phyloP scores from a whole-genome alignment of 768 basidiomycete species.

The Phanerodontia chrysosporium region DNA sequence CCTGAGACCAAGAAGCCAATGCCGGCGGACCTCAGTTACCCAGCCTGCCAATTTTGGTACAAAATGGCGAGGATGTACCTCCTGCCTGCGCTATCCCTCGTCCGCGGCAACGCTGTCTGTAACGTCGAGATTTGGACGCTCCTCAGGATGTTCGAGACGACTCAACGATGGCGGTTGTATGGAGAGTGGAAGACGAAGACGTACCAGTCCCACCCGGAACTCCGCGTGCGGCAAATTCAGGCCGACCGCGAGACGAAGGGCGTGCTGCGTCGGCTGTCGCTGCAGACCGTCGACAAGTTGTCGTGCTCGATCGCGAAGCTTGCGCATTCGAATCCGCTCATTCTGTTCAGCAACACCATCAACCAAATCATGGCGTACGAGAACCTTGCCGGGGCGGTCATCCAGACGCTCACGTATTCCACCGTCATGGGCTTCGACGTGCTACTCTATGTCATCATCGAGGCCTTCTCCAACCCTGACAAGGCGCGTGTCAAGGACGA shows the following conservation, averaged over 20 bases:
- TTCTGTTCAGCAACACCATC: conserved; percentile 85
- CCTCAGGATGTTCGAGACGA: conserved; percentile 72
- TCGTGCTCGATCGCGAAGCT: conserved; percentile 89
- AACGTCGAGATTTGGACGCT: conserved; percentile 93
- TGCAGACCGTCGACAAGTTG: conserved; percentile 78
- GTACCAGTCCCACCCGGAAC: conserved; percentile 74
- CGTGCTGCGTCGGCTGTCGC: conserved; percentile 81
- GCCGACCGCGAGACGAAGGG: conserved; percentile 86
- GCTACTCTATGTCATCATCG: conserved; percentile 80
- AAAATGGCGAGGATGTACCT: conserved; percentile 74
- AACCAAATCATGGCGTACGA: conserved; percentile 96
- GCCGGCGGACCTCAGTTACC: conserved; percentile 53
- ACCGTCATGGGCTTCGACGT: conserved; percentile 95
- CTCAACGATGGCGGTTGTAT: conserved; percentile 85
- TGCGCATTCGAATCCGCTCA: conserved; percentile 90
- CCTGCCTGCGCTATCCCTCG: conserved; percentile 82
- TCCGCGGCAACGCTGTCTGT: conserved; percentile 81
- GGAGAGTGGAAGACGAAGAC: conserved; percentile 86
- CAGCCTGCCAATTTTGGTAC: conserved; percentile 80
- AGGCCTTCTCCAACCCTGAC: conserved; percentile 78
- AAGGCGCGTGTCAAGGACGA: conserved; percentile 86
- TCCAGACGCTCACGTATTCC: conserved; percentile 84
- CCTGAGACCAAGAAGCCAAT: conserved; percentile 56
- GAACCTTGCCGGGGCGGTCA: conserved; percentile 85
- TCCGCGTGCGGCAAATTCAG: conserved; percentile 75